phyloP scores from a whole-genome alignment of 768 basidiomycete genomes.

The Phylloporus scabripes region DNA sequence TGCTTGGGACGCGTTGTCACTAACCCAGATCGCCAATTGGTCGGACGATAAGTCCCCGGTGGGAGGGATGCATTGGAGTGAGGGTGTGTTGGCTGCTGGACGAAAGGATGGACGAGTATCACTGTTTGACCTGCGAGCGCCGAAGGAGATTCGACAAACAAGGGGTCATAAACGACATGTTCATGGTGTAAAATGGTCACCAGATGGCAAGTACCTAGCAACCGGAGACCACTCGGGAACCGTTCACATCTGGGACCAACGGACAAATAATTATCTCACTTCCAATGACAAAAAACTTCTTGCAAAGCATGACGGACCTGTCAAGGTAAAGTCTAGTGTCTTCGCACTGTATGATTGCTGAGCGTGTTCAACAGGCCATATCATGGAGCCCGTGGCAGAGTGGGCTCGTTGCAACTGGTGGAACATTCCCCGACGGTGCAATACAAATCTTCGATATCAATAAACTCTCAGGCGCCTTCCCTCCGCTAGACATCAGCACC shows the following conservation, averaged over 20 bases:
- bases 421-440: constrained; percentile 55
- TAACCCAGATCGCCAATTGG: constrained; percentile 31
- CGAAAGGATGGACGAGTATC: constrained; percentile 34
- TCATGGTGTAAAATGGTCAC: constrained; percentile 39
- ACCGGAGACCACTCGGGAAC: constrained; percentile 38
- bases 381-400: constrained; percentile 75
- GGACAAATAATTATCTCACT: constrained; percentile 30
- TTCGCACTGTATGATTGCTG: neutral
- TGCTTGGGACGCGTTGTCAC: constrained; percentile 45
- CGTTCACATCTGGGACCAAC: constrained; percentile 42
- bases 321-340: constrained; percentile 32
- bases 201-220: constrained; percentile 36
- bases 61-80: constrained; percentile 39
- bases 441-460: constrained; percentile 48
- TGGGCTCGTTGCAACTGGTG: constrained; percentile 61
- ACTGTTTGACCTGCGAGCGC: constrained; percentile 34
- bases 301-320: constrained; percentile 39
- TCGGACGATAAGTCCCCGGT: constrained; percentile 29
- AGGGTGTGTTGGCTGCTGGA: constrained; percentile 36
- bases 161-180: constrained; percentile 32
- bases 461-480: constrained; percentile 38
- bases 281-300: constrained; percentile 32
- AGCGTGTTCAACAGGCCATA: constrained; percentile 43
- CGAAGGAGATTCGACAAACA: constrained; percentile 23
- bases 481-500: constrained; percentile 41